Base-by-base conservation (phyloP, 2,329 filamentous ascomycete genomes). In the Aspergillus bombycis region DNA sequence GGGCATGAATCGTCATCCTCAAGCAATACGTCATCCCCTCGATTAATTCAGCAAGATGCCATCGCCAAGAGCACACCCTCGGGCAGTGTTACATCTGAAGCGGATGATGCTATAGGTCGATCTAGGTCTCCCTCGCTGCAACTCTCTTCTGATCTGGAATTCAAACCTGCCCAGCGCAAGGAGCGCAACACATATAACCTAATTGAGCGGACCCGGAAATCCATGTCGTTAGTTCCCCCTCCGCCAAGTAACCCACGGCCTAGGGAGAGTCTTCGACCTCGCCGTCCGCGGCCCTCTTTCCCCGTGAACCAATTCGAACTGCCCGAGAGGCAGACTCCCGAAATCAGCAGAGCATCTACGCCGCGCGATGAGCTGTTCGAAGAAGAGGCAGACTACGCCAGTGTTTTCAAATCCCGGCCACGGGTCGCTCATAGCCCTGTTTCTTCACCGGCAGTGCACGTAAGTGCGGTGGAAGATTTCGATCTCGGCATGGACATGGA, bases 381-480 rank as follows among this genome's bases (percentile, higher is more conserved):
- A 19, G 85, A 89, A 60, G 89, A 92, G 68, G 83, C 85, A 4
- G 92, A 96, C 64, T 91, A 93, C 76, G 90, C 91, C 63, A 90
- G 89, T 30, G 89, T 97, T 1, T 97, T 97, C 75, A 92, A 89
- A 78, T 94, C 91, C 67, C 80, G 94, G 67, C 94, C 94, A 0
- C 91, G 89, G 76, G 88, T 97, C 68, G 89, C 89, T 67, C 86
- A 87, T 12, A 96, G 93, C 75, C 93, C 93, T 1, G 75, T 88
- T 28, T 69, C 74, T 14, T 79, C 79, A 0, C 78, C 79, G 7
- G 73, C 73, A 43, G 76, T 79, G n/a, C 76, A 79, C 71, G 64
- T 77, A 19, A 71, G 70, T 41, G 70, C 71, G 1, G 64, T 73
- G 36, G 71, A 68, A n/a, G 63, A 67, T 26, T 69, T 70, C 43